phyloP scores from a whole-genome alignment of 2,329 filamentous ascomycete species.

The Huntiella abstrusa region DNA sequence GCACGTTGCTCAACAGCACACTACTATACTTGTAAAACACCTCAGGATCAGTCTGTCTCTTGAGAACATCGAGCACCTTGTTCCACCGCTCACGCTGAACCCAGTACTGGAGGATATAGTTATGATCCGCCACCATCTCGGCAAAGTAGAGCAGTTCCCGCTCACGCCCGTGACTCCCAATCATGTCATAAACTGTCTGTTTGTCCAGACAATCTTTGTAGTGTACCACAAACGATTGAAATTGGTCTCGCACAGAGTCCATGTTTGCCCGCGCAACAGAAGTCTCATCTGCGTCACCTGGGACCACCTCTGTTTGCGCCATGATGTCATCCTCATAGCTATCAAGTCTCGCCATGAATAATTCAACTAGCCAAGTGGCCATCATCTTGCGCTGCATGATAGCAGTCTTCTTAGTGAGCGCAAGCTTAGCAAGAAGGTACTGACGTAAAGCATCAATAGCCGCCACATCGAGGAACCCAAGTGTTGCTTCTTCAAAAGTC shows the following conservation, averaged over 20 bases:
- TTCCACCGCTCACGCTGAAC: conserved; percentile 84
- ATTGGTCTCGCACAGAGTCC: conserved; percentile 53
- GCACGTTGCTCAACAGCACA: conserved; percentile 81
- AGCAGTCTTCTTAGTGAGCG: conserved; percentile 60
- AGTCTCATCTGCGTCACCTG: conserved; percentile 43
- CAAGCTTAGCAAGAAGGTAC: conserved; percentile 72
- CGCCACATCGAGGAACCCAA: conserved; percentile 74
- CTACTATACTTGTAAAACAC: conserved; percentile 95
- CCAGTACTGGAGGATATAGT: conserved; percentile 94
- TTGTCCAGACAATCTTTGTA: conserved; percentile 77
- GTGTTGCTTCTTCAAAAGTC: conserved; percentile 85
- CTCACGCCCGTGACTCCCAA: conserved; percentile 87
- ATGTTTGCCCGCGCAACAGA: conserved; percentile 56
- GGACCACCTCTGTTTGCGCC: conserved; percentile 60
- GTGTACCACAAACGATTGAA: conserved; percentile 68
- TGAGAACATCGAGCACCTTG: conserved; percentile 71
- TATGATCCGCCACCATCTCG: conserved; percentile 72
- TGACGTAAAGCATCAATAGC: conserved; percentile 81
- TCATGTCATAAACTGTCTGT: conserved; percentile 87
- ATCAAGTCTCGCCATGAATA: conserved; percentile 96
- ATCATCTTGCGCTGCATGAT: conserved; percentile 93
- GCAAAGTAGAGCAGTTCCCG: conserved; percentile 85
- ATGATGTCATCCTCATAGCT: conserved; percentile 85
- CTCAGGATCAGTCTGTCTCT: conserved; percentile 79
- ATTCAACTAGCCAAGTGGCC: conserved; percentile 81